Percentiles rank a stretch among this genome's conserved stretches.
Conservation (phyloP, 1,139 yeast genomes). For the Yamadazyma trypodendri region DNA sequence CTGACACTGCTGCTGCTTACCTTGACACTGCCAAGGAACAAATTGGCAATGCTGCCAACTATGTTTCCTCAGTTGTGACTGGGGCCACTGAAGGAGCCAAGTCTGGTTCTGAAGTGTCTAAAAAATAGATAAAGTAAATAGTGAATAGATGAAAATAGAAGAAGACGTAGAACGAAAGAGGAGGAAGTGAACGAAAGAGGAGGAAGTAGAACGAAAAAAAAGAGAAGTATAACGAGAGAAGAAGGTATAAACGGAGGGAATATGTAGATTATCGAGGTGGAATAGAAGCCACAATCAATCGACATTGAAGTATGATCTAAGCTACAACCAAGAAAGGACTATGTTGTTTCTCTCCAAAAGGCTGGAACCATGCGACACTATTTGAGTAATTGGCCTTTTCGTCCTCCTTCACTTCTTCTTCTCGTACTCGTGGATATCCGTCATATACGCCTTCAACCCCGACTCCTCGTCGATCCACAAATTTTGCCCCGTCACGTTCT, state of each 20-base stretch:
- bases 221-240: too few species aligned
- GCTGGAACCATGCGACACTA: too few species aligned
- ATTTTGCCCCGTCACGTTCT: constrained; percentile 53
- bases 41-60: constrained; percentile 60
- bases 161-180: too few species aligned
- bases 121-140: constrained; percentile 15
- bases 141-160: not conserved
- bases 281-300: too few species aligned
- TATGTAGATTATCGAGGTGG: too few species aligned
- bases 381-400: not conserved
- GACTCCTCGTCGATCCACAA: constrained; percentile 60
- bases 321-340: too few species aligned
- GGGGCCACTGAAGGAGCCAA: constrained; percentile 63
- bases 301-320: too few species aligned
- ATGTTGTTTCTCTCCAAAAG: too few species aligned
- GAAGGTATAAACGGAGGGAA: too few species aligned
- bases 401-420: not conserved
- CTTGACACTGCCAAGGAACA: constrained; percentile 62
- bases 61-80: constrained; percentile 54
- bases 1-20: constrained; percentile 61
- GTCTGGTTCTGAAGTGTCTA: constrained; percentile 38
- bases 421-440: constrained; percentile 61
- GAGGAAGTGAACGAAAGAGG: too few species aligned
- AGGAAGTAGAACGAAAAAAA: too few species aligned
- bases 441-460: constrained; percentile 49